phyloP scores from a whole-genome alignment of 257 asterid genomes.

The Ilex asprella region DNA sequence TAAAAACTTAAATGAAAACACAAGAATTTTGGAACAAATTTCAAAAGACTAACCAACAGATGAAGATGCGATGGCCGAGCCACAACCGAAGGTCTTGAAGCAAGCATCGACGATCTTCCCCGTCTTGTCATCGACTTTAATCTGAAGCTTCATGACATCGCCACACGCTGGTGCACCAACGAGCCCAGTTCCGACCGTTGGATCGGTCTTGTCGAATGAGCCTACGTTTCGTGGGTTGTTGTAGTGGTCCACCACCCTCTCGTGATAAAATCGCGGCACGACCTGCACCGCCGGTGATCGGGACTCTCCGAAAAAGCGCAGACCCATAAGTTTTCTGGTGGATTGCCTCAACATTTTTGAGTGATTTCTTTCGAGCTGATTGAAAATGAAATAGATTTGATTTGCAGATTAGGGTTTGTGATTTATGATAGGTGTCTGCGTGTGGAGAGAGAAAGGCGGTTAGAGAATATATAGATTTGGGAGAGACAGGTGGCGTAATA shows the following conservation, averaged over 20 bases:
- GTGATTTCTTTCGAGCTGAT: neutral
- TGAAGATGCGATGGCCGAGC: conserved; percentile 93
- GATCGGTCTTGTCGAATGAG: conserved; percentile 75
- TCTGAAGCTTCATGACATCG: conserved; percentile 91
- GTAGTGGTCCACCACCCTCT: conserved; percentile 96
- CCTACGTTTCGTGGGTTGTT: conserved; percentile 92
- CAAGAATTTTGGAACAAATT: no score
- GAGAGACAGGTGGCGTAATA: no score
- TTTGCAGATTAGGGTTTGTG: neutral
- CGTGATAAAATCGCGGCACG: conserved; percentile 55
- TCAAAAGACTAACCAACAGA: conserved; percentile 44
- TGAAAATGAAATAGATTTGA: neutral
- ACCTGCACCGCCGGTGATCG: conserved; percentile 21
- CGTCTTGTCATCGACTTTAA: conserved; percentile 64
- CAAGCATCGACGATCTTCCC: conserved; percentile 89
- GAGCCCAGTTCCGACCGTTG: conserved; percentile 76
- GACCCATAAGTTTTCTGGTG: conserved; percentile 32
- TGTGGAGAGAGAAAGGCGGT: no score
- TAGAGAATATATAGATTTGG: no score
- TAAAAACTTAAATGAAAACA: no score
- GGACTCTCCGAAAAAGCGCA: conserved; percentile 1
- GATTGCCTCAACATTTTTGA: conserved; percentile 52
- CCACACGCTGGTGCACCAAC: conserved; percentile 99
- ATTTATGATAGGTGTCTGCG: no score
- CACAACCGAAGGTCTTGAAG: conserved; percentile 89